Evolutionary conservation across 2,329 filamentous ascomycete species (phyloP), one percentile per base, ranked within the genome.

Genomic region (Penicillium nordicum): DNA sequence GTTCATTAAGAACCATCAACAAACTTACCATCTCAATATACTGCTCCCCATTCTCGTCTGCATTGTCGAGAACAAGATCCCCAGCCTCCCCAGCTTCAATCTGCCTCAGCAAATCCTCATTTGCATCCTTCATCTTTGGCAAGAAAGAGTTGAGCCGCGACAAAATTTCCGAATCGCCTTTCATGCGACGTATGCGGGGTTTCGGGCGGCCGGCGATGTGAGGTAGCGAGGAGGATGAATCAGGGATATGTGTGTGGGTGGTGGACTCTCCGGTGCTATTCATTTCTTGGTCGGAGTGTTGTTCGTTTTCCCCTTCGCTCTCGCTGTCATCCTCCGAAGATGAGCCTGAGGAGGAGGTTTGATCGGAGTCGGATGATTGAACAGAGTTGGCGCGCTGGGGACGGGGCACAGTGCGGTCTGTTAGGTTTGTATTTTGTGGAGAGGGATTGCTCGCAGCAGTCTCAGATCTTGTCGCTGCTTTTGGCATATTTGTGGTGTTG

Each of bases 21-120:
- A 32, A 43, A 42, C 70, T 25, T 67, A 74, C 73, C 74, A 78
- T 77, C 57, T 78, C 75, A 56, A 78, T 76, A 59, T 77, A 77
- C 50, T 70, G 68, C 34, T 63, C 68, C 27, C 70, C 70, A 40
- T 63, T 67, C 9, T 72, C 72, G 29, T 68, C 62, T 25, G 67
- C 70, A 36, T 72, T 63, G 54, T 78, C 75, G 53, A 77, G 52
- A 18, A 67, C 59, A 27, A 71, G 46, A 50, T 74, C 69, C 12
- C 64, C 63, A 1, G 58, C 64, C 27, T 67, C 61, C 1, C 72
- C 72, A 3, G 70, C 69, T 23, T 69, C 69, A 57, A 77, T 73
- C 34, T 74, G 67, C 50, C 62, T 66, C 52, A 77, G 66, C 34
- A 78, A 62, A 48, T 74, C 69, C 40, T 75, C 72, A 66, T 79